Conservation (phyloP, 2,329 filamentous ascomycete genomes). For the Fusarium subglutinans region DNA sequence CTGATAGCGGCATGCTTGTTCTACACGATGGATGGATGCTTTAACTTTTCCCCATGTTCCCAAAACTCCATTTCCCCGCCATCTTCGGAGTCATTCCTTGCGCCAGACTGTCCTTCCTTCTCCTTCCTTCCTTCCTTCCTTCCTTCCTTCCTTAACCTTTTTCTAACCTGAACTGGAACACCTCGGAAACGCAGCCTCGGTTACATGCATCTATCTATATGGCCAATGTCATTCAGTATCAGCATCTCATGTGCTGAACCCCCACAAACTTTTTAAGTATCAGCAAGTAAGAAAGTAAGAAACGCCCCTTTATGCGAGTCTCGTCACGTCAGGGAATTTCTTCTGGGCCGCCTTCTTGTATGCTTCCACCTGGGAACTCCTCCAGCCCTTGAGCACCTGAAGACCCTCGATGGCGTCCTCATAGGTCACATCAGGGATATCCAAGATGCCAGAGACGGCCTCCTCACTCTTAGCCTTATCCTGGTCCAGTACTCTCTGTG, state of each 20-base stretch:
- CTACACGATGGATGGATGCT: conserved; percentile 31
- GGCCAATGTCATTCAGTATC: conserved; percentile 1
- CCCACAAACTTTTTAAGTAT: conserved; percentile 3
- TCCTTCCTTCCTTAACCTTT: not conserved
- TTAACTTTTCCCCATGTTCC: conserved; percentile 40
- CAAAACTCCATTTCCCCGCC: conserved; percentile 38
- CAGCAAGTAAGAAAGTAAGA: conserved; percentile 1
- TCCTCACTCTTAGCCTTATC: conserved; percentile 67
- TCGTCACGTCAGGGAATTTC: conserved; percentile 62
- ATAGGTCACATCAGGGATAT: conserved; percentile 59
- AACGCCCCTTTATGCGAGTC: conserved; percentile 49
- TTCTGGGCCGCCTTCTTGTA: conserved; percentile 59
- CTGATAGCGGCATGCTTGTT: conserved; percentile 33
- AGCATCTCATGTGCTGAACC: not conserved
- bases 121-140: not conserved
- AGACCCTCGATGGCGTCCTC: conserved; percentile 63
- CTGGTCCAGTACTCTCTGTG: conserved; percentile 67
- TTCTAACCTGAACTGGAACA: conserved; percentile 4
- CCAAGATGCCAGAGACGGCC: conserved; percentile 68
- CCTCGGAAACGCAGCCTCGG: conserved; percentile 7
- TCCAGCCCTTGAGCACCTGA: conserved; percentile 58
- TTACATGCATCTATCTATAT: conserved; percentile 20
- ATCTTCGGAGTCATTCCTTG: conserved; percentile 19
- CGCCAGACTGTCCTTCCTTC: conserved; percentile 35
- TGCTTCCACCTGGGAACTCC: conserved; percentile 56